phyloP scores from a whole-genome alignment of 2,329 filamentous ascomycete species.

The Plectosphaerella cucumerina region DNA sequence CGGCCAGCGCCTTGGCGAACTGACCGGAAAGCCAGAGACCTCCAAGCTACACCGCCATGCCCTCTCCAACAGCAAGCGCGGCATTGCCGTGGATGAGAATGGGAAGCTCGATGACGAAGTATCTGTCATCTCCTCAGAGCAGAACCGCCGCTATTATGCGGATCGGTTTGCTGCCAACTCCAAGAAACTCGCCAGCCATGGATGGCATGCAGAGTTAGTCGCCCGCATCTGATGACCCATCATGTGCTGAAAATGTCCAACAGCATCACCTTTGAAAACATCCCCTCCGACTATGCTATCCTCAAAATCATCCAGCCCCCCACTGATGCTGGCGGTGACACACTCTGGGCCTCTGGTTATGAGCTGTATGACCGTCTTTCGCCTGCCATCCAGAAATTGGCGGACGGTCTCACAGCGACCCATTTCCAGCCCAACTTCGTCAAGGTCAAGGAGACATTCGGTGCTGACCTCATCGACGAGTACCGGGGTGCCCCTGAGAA shows the following conservation, averaged over 20 bases:
- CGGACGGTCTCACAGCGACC: constrained; percentile 40
- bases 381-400: constrained; percentile 38
- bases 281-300: constrained; percentile 42
- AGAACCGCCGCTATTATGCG: constrained; percentile 32
- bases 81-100: constrained; percentile 37
- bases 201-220: constrained; percentile 41
- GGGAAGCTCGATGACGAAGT: constrained; percentile 43
- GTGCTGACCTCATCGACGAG: constrained; percentile 26
- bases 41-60: constrained; percentile 42
- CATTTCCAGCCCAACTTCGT: constrained; percentile 26
- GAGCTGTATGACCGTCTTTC: constrained; percentile 46
- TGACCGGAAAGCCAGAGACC: constrained; percentile 40
- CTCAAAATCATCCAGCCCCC: constrained; percentile 38
- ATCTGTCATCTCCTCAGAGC: constrained; percentile 41
- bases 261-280: constrained; percentile 39
- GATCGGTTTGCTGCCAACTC: constrained; percentile 20
- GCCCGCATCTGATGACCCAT: background rate
- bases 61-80: constrained; percentile 40
- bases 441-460: constrained; percentile 26
- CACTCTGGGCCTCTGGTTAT: constrained; percentile 36
- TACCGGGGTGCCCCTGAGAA: constrained; percentile 3
- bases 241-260: background rate
- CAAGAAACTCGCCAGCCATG: constrained; percentile 25
- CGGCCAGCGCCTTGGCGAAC: constrained; percentile 40
- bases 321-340: constrained; percentile 36